phyloP scores from a whole-genome alignment of 2,329 filamentous ascomycete genomes.

The Hymenoscyphus infarciens region DNA sequence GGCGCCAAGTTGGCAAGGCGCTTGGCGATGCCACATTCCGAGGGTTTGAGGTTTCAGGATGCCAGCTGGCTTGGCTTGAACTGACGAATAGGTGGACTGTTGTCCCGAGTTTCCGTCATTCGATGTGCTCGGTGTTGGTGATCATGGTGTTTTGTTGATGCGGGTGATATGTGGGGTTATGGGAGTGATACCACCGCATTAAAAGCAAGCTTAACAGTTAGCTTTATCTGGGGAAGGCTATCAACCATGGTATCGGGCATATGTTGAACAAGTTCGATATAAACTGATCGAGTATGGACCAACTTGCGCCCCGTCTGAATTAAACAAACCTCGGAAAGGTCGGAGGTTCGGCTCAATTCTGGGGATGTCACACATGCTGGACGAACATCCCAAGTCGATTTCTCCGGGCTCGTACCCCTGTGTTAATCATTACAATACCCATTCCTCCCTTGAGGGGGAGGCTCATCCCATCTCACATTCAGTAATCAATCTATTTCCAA shows the following conservation, averaged over 20 bases:
- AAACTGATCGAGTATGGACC: background rate
- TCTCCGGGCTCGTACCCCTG: no score
- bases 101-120: background rate
- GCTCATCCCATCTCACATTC: slow-evolving; percentile 2
- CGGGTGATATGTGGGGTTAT: background rate
- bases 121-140: background rate
- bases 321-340: background rate
- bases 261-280: background rate
- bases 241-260: no score
- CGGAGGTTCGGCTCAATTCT: background rate
- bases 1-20: background rate
- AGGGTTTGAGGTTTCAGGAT: background rate
- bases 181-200: no score
- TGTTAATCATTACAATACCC: no score
- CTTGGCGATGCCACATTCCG: background rate
- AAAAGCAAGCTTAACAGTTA: no score
- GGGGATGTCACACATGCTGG: background rate
- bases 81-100: background rate
- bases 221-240: no score
- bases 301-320: background rate
- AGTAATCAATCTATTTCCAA: slow-evolving; percentile 1
- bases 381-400: background rate
- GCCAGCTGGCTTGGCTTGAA: background rate
- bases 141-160: background rate
- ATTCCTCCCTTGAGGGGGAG: background rate